phyloP scores from a whole-genome alignment of 2,329 filamentous ascomycete genomes.

The Epichloe gansuensis region DNA sequence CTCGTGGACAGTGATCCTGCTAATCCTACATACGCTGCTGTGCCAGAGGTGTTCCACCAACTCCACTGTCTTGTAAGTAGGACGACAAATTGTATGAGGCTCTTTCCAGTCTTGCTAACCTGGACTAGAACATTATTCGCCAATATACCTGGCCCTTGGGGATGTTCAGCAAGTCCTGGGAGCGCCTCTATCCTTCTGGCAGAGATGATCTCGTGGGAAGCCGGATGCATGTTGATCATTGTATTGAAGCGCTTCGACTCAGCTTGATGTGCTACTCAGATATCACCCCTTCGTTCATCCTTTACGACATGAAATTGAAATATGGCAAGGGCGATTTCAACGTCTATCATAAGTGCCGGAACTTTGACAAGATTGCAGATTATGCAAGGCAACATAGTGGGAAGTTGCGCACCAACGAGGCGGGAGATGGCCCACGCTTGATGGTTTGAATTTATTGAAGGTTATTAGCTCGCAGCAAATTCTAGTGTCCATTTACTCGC shows the following conservation, averaged over 20 bases:
- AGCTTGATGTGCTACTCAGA: background rate
- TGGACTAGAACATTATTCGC: background rate
- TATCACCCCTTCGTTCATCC: background rate
- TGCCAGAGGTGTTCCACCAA: background rate
- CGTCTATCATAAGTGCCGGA: background rate
- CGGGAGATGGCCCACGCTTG: too few species aligned
- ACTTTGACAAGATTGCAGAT: background rate
- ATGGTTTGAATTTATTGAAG: too few species aligned
- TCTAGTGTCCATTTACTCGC: too few species aligned
- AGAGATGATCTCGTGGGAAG: background rate
- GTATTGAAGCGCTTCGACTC: background rate
- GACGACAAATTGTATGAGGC: background rate
- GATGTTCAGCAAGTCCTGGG: background rate
- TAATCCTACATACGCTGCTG: background rate
- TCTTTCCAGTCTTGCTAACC: background rate
- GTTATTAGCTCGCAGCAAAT: too few species aligned
- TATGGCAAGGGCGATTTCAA: background rate
- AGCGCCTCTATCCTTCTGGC: background rate
- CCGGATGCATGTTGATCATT: background rate
- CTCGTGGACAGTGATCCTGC: background rate
- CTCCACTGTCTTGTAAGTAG: background rate
- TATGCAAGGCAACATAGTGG: background rate
- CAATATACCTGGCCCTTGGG: background rate
- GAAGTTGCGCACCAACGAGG: too few species aligned
- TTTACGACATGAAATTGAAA: background rate